phyloP scores from a whole-genome alignment of 2,329 filamentous ascomycete genomes.

The Pestalotiopsis sp. region DNA sequence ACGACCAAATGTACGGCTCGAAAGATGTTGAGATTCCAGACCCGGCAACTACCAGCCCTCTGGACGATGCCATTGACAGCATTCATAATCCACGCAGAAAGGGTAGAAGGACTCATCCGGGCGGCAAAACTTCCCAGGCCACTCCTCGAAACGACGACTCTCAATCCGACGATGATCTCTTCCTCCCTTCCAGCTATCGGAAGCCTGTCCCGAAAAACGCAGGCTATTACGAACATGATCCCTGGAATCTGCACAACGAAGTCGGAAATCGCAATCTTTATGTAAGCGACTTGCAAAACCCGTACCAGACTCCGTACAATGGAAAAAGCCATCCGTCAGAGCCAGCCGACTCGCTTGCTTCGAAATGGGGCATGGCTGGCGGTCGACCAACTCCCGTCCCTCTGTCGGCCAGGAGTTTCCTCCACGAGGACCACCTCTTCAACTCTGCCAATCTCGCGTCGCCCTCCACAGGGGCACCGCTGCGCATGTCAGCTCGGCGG shows the following conservation, averaged over 20 bases:
- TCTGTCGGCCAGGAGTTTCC: constrained; percentile 33
- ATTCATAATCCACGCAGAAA: background rate
- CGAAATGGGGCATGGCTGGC: constrained; percentile 28
- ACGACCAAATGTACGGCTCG: constrained; percentile 19
- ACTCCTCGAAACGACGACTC: background rate
- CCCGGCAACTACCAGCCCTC: background rate
- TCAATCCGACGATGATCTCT: background rate
- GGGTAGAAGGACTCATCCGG: background rate
- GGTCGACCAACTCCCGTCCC: constrained; percentile 24
- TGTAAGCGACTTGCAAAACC: background rate
- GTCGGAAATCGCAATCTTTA: background rate
- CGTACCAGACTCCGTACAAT: constrained; percentile 3
- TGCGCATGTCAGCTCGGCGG: too few relatives aligned
- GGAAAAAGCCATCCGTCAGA: constrained; percentile 22
- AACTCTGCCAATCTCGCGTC: constrained; percentile 33
- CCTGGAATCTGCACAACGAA: constrained; percentile 5
- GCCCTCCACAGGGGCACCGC: constrained; percentile 12
- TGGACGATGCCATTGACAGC: background rate
- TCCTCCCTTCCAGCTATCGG: background rate
- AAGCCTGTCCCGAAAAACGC: background rate
- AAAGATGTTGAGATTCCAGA: constrained; percentile 15
- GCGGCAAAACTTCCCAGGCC: background rate
- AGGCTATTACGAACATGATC: background rate
- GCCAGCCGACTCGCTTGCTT: constrained; percentile 18
- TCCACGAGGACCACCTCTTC: constrained; percentile 38